Evolutionary conservation across 306 rosid genomes (phyloP).

Genomic region (Crotalaria pallida): DNA sequence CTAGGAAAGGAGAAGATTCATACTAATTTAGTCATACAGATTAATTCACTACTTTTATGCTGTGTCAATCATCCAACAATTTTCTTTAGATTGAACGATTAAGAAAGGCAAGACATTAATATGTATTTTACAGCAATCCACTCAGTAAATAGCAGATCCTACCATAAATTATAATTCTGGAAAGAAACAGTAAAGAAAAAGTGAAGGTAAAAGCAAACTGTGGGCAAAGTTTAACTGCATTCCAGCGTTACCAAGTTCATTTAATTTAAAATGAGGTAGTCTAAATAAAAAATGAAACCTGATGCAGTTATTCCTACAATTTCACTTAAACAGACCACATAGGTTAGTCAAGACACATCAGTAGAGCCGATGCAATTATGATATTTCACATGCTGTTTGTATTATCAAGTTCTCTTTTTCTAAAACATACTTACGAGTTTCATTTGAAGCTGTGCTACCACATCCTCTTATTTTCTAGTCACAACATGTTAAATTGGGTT

Average conservation of each 20-base stretch:
- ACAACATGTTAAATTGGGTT: neutral
- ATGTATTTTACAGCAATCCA: neutral
- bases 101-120: neutral
- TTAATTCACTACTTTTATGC: neutral
- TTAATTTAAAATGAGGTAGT: neutral
- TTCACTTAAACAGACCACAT: neutral
- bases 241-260: neutral
- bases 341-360: neutral
- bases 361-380: neutral
- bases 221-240: neutral
- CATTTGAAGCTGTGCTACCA: neutral
- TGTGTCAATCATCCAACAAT: neutral
- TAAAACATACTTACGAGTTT: neutral
- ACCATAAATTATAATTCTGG: neutral
- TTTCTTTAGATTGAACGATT: slow-evolving; percentile 4
- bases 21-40: neutral
- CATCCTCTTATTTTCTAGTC: slow-evolving; percentile 4
- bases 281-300: slow-evolving; percentile 8
- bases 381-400: neutral
- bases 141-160: neutral
- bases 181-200: neutral
- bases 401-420: slow-evolving; percentile 7
- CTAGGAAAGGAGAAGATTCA: neutral
- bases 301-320: neutral
- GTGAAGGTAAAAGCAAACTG: neutral